Percentiles rank a stretch among this genome's conserved stretches.
Evolutionary conservation across 768 basidiomycete species (phyloP).

Genomic region (Pulveroboletus sp.): DNA sequence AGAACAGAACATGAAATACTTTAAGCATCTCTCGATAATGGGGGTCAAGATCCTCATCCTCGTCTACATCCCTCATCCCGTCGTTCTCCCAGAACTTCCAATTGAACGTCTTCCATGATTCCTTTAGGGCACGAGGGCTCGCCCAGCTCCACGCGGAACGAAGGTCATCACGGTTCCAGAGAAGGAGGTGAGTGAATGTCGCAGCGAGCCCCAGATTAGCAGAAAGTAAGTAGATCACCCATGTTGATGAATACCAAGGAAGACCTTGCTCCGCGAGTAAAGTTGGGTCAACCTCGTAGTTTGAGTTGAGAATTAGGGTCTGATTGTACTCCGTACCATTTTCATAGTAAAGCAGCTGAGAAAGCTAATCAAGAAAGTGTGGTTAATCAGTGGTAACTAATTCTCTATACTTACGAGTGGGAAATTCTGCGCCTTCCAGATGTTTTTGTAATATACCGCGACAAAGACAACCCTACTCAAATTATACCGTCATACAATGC

Average conservation of each 20-base stretch:
- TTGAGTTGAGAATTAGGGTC: constrained; percentile 46
- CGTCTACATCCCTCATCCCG: constrained; percentile 24
- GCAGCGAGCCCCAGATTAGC: constrained; percentile 35
- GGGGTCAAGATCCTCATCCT: constrained; percentile 44
- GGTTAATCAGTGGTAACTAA: not conserved
- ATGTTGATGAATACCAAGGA: constrained; percentile 29
- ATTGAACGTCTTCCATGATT: constrained; percentile 29
- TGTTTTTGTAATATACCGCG: constrained; percentile 42
- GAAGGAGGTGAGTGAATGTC: constrained; percentile 47
- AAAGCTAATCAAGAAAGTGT: constrained; percentile 34
- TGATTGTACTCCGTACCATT: constrained; percentile 54
- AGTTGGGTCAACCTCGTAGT: constrained; percentile 47
- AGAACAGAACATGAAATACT: constrained; percentile 7
- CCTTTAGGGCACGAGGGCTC: constrained; percentile 27
- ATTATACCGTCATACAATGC: not conserved
- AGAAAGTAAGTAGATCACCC: constrained; percentile 19
- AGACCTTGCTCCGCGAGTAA: constrained; percentile 43
- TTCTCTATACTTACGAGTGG: constrained; percentile 46
- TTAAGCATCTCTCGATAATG: constrained; percentile 52
- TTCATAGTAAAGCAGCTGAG: constrained; percentile 47
- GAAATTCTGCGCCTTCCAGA: constrained; percentile 57
- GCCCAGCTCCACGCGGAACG: constrained; percentile 45
- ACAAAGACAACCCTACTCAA: constrained; percentile 32
- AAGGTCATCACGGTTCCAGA: constrained; percentile 54
- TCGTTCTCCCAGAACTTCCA: constrained; percentile 35